Evolutionary conservation across 768 basidiomycete species (phyloP), one percentile per base, ranked within the genome.

Genomic region (Phlebiopsis gigantea): DNA sequence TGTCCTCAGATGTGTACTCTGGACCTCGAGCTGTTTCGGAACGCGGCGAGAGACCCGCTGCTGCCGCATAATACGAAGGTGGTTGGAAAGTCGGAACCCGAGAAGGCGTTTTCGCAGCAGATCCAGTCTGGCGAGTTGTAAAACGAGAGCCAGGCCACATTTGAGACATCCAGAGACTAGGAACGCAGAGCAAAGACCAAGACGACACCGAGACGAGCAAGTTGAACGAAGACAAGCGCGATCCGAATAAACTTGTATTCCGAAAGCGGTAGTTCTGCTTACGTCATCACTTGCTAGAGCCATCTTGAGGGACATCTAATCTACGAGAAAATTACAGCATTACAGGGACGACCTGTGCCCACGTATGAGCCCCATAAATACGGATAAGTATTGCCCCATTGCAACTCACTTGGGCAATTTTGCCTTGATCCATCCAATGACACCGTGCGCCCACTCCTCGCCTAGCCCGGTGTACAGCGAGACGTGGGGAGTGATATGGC

Each of bases 391-490:
- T 4, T 9, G n/a, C 24, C 17, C 12, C 17, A n/a, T 17, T 39
- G 8, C 12, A 39, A 25, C 34, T 41, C 24, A 51, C 50, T 41
- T 51, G 8, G 34, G 31, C 29, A 51, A 30, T n/a, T 31, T 39
- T 8, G 50, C 29, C 45, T 62, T 62, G 46, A 68, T 46, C 64
- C 64, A 68, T 12, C 55, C 59, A 15, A 51, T 58, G 1, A 79
- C 75, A 17, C 81, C 75, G 55, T 77, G 70, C 1, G 73, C 84
- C 84, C 85, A 87, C 29, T 79, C 74, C 62, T 87, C 85, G 17
- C 81, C 86, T 61, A 80, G 67, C 1, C 85, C 84, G 1, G 75
- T 78, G 2, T 72, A 66, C 56, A 85, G 62, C 14, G 75, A 75
- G 71, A 72, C 76, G 48, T 77, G 75, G 14, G 75, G 62, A 57